Conservation (phyloP, 441 rosid genomes). For the Hura crepitans region DNA sequence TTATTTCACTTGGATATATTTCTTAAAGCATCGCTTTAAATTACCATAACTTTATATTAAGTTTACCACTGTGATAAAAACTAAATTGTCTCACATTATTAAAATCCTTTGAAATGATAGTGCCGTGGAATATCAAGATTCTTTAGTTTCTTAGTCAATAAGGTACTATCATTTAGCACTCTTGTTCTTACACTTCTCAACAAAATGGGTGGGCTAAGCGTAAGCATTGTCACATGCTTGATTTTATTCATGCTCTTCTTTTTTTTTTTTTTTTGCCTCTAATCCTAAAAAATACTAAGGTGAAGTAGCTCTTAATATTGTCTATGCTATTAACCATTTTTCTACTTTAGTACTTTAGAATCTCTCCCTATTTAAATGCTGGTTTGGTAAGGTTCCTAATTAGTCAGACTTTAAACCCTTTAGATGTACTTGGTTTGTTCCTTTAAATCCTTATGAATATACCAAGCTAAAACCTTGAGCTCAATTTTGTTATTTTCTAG, state of each 20-base stretch:
- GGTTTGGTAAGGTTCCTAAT: no score
- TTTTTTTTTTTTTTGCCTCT: background rate
- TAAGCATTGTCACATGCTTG: background rate
- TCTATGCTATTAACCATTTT: background rate
- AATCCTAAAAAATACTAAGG: background rate
- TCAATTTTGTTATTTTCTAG: no score
- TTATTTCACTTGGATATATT: background rate
- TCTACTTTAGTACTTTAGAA: no score
- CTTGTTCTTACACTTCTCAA: background rate
- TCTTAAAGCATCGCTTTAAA: background rate
- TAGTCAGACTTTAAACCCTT: no score
- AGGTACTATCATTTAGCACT: background rate
- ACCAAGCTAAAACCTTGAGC: no score
- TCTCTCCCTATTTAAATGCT: no score
- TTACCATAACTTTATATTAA: slow-evolving; percentile 2
- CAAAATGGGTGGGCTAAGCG: background rate
- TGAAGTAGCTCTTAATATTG: background rate
- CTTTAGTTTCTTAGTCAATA: no score
- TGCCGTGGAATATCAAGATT: slow-evolving; percentile 2
- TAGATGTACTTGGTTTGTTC: no score
- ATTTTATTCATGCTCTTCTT: background rate
- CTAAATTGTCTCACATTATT: background rate
- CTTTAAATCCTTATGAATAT: no score
- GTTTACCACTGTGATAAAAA: background rate
- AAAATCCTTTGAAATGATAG: slow-evolving; percentile 3